Evolutionary conservation across 805 yeast genomes (phyloP).

Genomic region (Torulaspora gathmanii): DNA sequence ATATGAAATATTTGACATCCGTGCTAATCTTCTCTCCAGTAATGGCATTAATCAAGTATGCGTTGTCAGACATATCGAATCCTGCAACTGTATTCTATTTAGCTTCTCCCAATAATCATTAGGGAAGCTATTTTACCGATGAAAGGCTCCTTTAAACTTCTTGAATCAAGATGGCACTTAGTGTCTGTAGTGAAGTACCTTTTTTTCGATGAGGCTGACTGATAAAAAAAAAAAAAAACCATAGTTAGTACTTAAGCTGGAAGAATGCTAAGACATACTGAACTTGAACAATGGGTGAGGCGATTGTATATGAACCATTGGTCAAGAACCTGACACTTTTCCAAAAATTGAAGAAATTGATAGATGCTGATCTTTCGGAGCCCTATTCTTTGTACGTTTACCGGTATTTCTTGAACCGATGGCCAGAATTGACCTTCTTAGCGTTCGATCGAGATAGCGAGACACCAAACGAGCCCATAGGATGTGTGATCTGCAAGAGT

Average conservation of each 20-base stretch:
- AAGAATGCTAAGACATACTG: background rate
- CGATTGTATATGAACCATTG: constrained; percentile 24
- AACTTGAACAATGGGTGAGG: background rate
- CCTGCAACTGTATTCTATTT: background rate
- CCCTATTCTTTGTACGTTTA: constrained; percentile 94
- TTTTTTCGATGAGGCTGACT: background rate
- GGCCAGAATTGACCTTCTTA: constrained; percentile 80
- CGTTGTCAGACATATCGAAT: constrained; percentile 13
- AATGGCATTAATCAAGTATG: constrained; percentile 39
- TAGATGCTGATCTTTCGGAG: constrained; percentile 75
- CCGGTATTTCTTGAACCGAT: constrained; percentile 78
- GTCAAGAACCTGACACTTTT: constrained; percentile 38
- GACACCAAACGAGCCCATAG: constrained; percentile 46
- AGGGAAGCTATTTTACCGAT: background rate
- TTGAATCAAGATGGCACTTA: background rate
- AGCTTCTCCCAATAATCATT: background rate
- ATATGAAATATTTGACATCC: constrained; percentile 39
- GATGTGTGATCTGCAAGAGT: constrained; percentile 77
- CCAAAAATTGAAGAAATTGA: constrained; percentile 48
- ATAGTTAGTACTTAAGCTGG: background rate
- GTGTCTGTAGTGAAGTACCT: background rate
- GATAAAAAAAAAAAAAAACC: background rate
- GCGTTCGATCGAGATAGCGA: constrained; percentile 42
- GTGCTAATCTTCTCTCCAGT: constrained; percentile 40
- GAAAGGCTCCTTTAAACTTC: background rate